These are phyloP conservation scores for Prunus padus DNA, from an alignment of 306 rosid genomes.

Conservation along the genomic window DNA sequence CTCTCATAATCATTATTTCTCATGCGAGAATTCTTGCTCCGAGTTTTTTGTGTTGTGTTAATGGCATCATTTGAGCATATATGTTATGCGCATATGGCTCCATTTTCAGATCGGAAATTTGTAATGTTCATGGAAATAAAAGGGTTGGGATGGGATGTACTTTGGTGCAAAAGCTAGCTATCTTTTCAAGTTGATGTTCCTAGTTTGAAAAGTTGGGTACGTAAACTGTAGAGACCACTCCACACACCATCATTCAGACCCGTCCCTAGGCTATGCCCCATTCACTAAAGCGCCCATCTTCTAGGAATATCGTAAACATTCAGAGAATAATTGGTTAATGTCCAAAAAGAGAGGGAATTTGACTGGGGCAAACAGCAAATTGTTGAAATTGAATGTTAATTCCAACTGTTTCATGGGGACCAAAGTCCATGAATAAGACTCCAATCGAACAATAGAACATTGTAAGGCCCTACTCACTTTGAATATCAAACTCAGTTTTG, in stretches of 20 bases:
- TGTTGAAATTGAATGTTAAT: background rate
- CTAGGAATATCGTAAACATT: background rate
- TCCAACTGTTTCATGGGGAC: background rate
- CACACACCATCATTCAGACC: background rate
- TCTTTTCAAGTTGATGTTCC: background rate
- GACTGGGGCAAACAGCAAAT: background rate
- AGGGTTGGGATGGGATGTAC: background rate
- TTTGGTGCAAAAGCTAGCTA: constrained; percentile 2
- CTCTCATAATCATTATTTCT: background rate
- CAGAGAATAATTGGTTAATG: background rate
- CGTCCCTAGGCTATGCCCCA: background rate
- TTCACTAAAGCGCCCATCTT: constrained; percentile 1
- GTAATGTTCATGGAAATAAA: background rate
- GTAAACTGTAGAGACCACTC: background rate
- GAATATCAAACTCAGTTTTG: background rate
- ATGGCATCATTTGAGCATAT: background rate
- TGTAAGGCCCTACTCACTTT: background rate
- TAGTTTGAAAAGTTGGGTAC: constrained; percentile 1
- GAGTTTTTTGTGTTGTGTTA: background rate
- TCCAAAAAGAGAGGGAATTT: constrained; percentile 4
- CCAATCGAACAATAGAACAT: background rate
- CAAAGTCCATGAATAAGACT: background rate
- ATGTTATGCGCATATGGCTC: background rate
- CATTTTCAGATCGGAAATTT: background rate
- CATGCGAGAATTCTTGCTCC: background rate